Evolutionary conservation across 257 asterid genomes (phyloP).

Genomic region (Fraxinus quadrangulata): DNA sequence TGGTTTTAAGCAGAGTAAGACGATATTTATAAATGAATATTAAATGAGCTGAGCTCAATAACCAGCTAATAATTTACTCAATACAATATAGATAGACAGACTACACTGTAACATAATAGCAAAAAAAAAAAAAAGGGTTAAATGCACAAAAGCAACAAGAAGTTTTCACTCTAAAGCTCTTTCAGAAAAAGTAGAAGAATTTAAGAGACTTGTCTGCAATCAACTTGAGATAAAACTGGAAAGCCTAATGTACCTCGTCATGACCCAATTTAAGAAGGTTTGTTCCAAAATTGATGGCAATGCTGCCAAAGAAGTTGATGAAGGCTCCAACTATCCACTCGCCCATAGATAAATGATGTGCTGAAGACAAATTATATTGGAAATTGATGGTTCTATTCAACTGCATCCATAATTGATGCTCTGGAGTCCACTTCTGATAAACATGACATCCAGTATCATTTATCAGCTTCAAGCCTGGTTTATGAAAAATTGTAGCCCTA

Average conservation of each 20-base stretch:
- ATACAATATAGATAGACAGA: conserved; percentile 5
- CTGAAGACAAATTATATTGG: conserved; percentile 24
- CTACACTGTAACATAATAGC: background rate
- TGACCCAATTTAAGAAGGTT: conserved; percentile 93
- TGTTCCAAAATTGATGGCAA: conserved; percentile 95
- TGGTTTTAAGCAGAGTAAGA: conserved; percentile 3
- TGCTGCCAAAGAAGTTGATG: conserved; percentile 84
- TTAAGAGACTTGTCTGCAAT: conserved; percentile 1
- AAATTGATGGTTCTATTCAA: conserved; percentile 29
- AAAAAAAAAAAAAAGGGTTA: conserved; percentile 1
- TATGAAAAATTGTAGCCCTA: conserved; percentile 19
- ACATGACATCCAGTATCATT: conserved; percentile 16
- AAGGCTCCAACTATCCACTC: conserved; percentile 96
- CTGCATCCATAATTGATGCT: conserved; percentile 34
- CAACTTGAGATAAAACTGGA: conserved; percentile 7
- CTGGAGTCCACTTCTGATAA: conserved; percentile 22
- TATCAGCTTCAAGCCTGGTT: conserved; percentile 27
- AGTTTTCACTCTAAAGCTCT: background rate
- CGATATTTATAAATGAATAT: background rate
- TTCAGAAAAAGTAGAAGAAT: conserved; percentile 11
- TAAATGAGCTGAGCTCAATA: background rate
- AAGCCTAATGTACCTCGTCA: conserved; percentile 58
- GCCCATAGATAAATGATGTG: conserved; percentile 58
- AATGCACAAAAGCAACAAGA: conserved; percentile 6
- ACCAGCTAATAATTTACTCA: background rate